Evolutionary conservation across 1,284 basidiomycete genomes (phyloP).

Genomic region (Heimioporus punctisporus): DNA sequence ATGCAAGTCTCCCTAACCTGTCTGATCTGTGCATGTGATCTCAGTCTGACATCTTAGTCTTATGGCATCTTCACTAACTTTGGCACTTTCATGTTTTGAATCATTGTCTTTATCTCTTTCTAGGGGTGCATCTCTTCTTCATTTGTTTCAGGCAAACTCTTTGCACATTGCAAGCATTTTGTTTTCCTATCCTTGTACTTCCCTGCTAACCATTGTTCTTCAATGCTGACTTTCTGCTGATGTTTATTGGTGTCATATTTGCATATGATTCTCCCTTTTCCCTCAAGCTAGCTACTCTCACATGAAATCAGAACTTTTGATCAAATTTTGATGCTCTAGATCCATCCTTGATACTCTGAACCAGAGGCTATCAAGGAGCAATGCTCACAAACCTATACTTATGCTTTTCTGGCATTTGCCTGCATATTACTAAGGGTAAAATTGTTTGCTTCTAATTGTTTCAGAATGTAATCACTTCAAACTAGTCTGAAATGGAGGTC

Average conservation of each 20-base stretch:
- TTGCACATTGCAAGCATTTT: slow-evolving; percentile 61
- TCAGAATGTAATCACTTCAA: background rate
- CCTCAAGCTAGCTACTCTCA: slow-evolving; percentile 37
- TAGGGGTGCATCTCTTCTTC: slow-evolving; percentile 57
- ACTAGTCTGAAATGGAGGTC: slow-evolving; percentile 57
- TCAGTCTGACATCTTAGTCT: slow-evolving; percentile 57
- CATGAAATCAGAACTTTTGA: too few relatives aligned
- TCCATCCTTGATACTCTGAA: slow-evolving; percentile 37
- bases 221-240: slow-evolving; percentile 67
- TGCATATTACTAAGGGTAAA: slow-evolving; percentile 48
- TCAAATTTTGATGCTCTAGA: too few relatives aligned
- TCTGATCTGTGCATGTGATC: slow-evolving; percentile 48
- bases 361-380: slow-evolving; percentile 36
- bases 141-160: slow-evolving; percentile 69
- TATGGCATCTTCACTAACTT: slow-evolving; percentile 54
- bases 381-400: slow-evolving; percentile 62
- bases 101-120: slow-evolving; percentile 13
- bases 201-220: background rate
- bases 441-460: background rate
- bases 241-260: slow-evolving; percentile 54
- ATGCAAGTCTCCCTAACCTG: slow-evolving; percentile 44
- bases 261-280: slow-evolving; percentile 59
- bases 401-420: slow-evolving; percentile 57
- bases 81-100: slow-evolving; percentile 26
- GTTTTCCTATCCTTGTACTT: background rate